Conservation (phyloP, 352 stramenopile species). For the Hyphochytrium catenoides region DNA sequence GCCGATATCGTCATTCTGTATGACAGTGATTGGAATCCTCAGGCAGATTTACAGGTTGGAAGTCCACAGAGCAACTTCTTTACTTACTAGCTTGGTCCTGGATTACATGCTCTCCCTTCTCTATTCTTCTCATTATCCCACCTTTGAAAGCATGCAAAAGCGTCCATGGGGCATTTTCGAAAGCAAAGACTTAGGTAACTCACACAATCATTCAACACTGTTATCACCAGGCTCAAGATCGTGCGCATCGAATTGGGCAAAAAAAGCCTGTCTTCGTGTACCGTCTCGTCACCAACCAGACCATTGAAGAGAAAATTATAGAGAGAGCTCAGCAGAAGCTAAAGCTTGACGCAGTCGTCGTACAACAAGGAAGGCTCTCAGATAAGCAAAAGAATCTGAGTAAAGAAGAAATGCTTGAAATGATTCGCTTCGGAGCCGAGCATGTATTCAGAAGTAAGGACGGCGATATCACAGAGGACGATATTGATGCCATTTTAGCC, state of each 20-base stretch:
- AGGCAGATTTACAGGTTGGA: conserved; percentile 73
- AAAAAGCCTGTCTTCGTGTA: conserved; percentile 95
- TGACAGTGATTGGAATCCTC: conserved; percentile 94
- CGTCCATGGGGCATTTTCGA: too few relatives aligned
- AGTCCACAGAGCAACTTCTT: neutral
- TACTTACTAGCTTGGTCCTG: neutral
- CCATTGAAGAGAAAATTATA: conserved; percentile 97
- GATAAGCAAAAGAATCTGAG: conserved; percentile 73
- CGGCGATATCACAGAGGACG: conserved; percentile 84
- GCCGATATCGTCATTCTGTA: conserved; percentile 97
- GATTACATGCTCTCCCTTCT: too few relatives aligned
- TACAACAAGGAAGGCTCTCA: conserved; percentile 53
- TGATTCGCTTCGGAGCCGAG: conserved; percentile 92
- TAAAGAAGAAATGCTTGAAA: conserved; percentile 86
- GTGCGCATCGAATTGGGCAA: conserved; percentile 92
- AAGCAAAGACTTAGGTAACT: conserved; percentile 22
- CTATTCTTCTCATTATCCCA: too few relatives aligned
- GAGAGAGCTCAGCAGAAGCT: conserved; percentile 93
- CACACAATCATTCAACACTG: neutral
- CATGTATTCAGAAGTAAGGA: conserved; percentile 90
- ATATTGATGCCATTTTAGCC: conserved; percentile 92
- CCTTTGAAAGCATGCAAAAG: too few relatives aligned
- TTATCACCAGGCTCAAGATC: conserved; percentile 76
- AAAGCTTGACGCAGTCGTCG: conserved; percentile 57
- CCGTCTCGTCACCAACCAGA: conserved; percentile 78